Conservation (phyloP, 1,284 basidiomycete species). For the Cronartium quercuum region DNA sequence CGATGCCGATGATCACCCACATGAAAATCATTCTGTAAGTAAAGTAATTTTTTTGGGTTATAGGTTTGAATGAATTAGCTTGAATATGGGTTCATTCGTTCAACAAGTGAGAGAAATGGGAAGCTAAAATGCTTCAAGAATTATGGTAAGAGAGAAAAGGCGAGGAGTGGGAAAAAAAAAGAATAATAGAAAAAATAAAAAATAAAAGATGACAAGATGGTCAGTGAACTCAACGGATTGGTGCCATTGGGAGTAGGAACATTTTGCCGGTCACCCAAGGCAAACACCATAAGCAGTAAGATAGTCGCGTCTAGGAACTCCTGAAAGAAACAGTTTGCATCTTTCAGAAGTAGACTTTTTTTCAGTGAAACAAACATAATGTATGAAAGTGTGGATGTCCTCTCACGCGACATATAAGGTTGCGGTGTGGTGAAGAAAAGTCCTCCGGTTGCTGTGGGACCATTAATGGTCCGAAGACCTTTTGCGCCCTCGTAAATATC, state of each 20-base stretch:
- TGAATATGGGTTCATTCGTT: neutral
- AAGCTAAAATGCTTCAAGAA: no score
- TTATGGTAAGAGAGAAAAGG: neutral
- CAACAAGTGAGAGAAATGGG: neutral
- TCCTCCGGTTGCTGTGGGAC: slow-evolving; percentile 9
- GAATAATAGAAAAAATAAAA: no score
- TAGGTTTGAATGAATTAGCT: neutral
- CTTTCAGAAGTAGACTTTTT: neutral
- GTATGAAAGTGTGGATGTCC: no score
- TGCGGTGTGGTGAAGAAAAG: slow-evolving; percentile 11
- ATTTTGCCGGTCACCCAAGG: slow-evolving; percentile 17
- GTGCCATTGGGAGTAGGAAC: slow-evolving; percentile 10
- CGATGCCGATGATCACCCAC: slow-evolving; percentile 18
- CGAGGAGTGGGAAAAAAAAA: neutral
- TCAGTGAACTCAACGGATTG: slow-evolving; percentile 5
- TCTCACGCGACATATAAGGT: slow-evolving; percentile 23
- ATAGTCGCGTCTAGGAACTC: slow-evolving; percentile 24
- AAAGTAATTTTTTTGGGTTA: no score
- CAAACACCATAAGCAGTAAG: slow-evolving; percentile 24
- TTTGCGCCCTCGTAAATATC: slow-evolving; percentile 41
- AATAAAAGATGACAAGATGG: neutral
- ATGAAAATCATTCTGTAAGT: slow-evolving; percentile 27
- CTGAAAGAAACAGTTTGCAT: slow-evolving; percentile 16
- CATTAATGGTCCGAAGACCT: slow-evolving; percentile 18
- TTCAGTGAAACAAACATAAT: no score